Conservation (phyloP, 129 eudicot genomes). For the Gnaphalium uliginosum region DNA sequence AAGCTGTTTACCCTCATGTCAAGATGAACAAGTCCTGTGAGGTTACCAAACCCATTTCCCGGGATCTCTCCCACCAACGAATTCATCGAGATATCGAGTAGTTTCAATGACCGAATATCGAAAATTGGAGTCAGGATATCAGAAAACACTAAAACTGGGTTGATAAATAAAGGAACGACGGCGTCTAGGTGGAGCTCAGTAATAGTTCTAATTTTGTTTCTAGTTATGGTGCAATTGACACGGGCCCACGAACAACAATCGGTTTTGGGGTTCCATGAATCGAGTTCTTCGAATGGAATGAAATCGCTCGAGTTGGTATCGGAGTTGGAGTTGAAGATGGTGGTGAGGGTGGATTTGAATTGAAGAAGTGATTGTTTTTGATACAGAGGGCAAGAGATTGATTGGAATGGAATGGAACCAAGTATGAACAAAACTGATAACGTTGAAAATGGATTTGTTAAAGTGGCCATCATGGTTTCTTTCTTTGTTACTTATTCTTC, state of each 20-base stretch:
- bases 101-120: slow-evolving; percentile 29
- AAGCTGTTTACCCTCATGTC: slow-evolving; percentile 52
- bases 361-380: slow-evolving; percentile 35
- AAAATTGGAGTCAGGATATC: slow-evolving; percentile 47
- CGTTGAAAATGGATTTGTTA: neutral
- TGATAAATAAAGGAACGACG: slow-evolving; percentile 18
- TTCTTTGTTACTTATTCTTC: neutral
- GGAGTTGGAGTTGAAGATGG: slow-evolving; percentile 36
- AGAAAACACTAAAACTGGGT: slow-evolving; percentile 18
- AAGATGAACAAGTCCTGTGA: slow-evolving; percentile 48
- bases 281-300: slow-evolving; percentile 24
- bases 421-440: slow-evolving; percentile 29
- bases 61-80: slow-evolving; percentile 39
- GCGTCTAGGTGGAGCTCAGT: slow-evolving; percentile 37
- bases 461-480: slow-evolving; percentile 20
- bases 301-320: slow-evolving; percentile 38
- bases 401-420: slow-evolving; percentile 24
- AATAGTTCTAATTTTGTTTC: slow-evolving; percentile 6
- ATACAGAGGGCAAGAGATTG: slow-evolving; percentile 28
- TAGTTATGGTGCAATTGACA: slow-evolving; percentile 35
- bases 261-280: slow-evolving; percentile 46
- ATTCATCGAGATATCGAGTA: slow-evolving; percentile 49
- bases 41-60: slow-evolving; percentile 43
- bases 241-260: slow-evolving; percentile 59
- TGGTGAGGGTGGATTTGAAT: slow-evolving; percentile 39